Evolutionary conservation across 257 asterid species (phyloP).

Genomic region (Penstemon barbatus): DNA sequence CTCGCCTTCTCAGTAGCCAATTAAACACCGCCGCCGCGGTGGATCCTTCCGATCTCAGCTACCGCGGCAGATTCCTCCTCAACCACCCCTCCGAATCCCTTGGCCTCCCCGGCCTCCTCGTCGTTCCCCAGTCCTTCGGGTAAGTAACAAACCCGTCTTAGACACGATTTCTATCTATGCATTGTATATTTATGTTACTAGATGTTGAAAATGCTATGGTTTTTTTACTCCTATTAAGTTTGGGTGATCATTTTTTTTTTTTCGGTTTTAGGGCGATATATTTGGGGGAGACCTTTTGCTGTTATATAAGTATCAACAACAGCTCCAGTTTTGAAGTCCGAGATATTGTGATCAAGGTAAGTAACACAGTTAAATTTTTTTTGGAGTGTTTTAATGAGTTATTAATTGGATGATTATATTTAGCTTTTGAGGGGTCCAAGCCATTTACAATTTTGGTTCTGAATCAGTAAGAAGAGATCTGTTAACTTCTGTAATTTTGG

Average conservation of each 20-base stretch:
- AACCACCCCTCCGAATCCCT: slow-evolving; percentile 77
- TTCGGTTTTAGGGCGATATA: slow-evolving; percentile 75
- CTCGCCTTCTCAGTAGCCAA: slow-evolving; percentile 58
- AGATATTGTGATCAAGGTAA: slow-evolving; percentile 86
- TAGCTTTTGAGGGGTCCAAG: slow-evolving; percentile 8
- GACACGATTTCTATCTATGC: slow-evolving; percentile 3
- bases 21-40: slow-evolving; percentile 24
- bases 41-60: slow-evolving; percentile 75
- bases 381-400: slow-evolving; percentile 3
- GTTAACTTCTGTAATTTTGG: background rate
- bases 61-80: slow-evolving; percentile 80
- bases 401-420: slow-evolving; percentile 3
- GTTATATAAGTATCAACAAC: slow-evolving; percentile 93
- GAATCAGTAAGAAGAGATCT: background rate
- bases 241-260: background rate
- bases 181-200: too few relatives aligned
- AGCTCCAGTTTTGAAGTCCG: slow-evolving; percentile 85
- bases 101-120: slow-evolving; percentile 89
- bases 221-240: slow-evolving; percentile 10
- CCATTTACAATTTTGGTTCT: slow-evolving; percentile 4
- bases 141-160: slow-evolving; percentile 26
- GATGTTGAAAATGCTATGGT: too few relatives aligned
- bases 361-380: background rate
- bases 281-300: slow-evolving; percentile 98
- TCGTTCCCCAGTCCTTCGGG: slow-evolving; percentile 97